Conservation (phyloP, 2,329 filamentous ascomycete genomes). For the Scopulariopsis brevicaulis region DNA sequence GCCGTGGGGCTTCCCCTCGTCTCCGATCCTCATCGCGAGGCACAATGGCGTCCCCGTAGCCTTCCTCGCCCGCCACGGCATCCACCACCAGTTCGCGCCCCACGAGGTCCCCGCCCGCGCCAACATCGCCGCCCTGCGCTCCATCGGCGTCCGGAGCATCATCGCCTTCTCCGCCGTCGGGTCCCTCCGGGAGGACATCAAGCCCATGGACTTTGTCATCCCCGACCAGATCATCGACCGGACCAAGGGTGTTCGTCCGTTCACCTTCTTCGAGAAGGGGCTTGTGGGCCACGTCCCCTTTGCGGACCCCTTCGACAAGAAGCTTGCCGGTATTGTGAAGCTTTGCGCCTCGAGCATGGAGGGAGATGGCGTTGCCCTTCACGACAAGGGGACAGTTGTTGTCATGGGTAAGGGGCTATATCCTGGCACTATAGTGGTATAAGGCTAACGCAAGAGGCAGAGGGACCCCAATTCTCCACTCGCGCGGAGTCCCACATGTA, state of each 20-base stretch:
- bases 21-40: constrained; percentile 75
- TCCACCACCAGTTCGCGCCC: constrained; percentile 79
- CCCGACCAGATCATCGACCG: constrained; percentile 96
- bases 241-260: constrained; percentile 87
- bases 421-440: neutral
- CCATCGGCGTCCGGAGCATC: constrained; percentile 78
- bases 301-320: constrained; percentile 84
- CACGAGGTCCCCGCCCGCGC: constrained; percentile 92
- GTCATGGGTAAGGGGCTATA: constrained; percentile 63
- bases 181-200: constrained; percentile 82
- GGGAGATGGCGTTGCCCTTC: constrained; percentile 74
- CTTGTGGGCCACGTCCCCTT: constrained; percentile 92
- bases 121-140: constrained; percentile 95
- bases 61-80: constrained; percentile 87
- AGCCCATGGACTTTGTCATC: constrained; percentile 91
- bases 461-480: constrained; percentile 97
- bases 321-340: constrained; percentile 65
- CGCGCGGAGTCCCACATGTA: constrained; percentile 94
- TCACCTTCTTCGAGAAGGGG: constrained; percentile 90
- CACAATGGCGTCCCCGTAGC: constrained; percentile 76
- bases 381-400: constrained; percentile 74
- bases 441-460: constrained; percentile 26
- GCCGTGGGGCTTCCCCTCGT: constrained; percentile 75
- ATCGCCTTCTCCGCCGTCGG: constrained; percentile 95
- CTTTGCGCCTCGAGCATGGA: constrained; percentile 64